Conservation (phyloP, 2,329 filamentous ascomycete genomes). For the Clonostachys solani region DNA sequence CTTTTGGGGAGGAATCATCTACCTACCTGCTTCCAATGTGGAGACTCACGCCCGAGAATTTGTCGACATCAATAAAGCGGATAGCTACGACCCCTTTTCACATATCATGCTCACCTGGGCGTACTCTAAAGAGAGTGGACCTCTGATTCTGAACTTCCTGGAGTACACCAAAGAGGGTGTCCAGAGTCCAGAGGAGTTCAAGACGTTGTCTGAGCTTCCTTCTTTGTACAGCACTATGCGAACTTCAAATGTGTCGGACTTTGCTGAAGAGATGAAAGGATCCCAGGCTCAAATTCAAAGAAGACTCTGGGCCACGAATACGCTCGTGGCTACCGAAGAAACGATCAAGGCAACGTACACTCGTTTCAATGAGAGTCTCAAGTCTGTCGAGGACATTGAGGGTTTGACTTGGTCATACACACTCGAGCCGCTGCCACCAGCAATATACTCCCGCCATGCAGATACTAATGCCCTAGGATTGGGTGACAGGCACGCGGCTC, state of each 20-base stretch:
- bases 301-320: too few relatives aligned
- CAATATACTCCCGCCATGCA: neutral
- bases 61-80: conserved; percentile 6
- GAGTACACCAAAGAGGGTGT: conserved; percentile 1
- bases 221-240: too few relatives aligned
- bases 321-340: neutral
- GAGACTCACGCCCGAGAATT: conserved; percentile 6
- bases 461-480: conserved; percentile 4
- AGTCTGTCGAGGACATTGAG: conserved; percentile 2
- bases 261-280: neutral
- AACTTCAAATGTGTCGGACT: neutral
- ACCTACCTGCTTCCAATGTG: neutral
- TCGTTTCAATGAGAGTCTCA: conserved; percentile 1
- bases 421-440: conserved; percentile 5
- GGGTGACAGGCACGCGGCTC: neutral
- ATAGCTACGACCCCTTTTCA: conserved; percentile 7
- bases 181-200: conserved; percentile 1
- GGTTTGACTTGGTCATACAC: conserved; percentile 4
- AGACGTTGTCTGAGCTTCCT: neutral
- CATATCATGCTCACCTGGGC: conserved; percentile 2
- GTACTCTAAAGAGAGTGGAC: neutral
- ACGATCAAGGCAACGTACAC: neutral
- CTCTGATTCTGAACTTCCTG: neutral
- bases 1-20: conserved; percentile 17
- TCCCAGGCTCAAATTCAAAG: neutral